phyloP scores from a whole-genome alignment of 441 rosid genomes.

The Mallotus repandus region DNA sequence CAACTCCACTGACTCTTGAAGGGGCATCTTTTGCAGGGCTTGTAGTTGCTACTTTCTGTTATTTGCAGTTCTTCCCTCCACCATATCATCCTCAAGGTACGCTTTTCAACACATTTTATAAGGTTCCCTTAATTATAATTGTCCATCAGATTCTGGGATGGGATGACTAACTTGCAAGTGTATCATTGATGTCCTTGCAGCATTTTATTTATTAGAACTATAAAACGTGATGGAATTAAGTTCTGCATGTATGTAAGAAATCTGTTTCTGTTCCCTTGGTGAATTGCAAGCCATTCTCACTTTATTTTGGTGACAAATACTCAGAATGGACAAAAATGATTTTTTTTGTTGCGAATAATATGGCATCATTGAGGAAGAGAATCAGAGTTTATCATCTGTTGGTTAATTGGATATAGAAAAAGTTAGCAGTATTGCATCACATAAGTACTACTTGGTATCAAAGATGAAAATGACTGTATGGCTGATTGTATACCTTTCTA shows the following conservation, averaged over 20 bases:
- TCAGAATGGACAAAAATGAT: too few species aligned
- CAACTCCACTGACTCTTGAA: slow-evolving; percentile 2
- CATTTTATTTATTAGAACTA: neutral
- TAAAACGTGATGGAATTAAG: neutral
- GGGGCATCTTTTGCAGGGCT: slow-evolving; percentile 46
- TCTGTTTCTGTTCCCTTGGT: neutral
- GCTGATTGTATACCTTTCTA: too few species aligned
- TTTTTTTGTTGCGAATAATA: too few species aligned
- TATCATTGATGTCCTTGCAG: neutral
- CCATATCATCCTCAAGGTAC: slow-evolving; percentile 66
- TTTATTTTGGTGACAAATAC: neutral
- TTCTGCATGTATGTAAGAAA: neutral
- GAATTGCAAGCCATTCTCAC: neutral
- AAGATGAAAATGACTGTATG: too few species aligned
- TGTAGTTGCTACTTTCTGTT: slow-evolving; percentile 55
- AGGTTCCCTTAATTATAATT: neutral
- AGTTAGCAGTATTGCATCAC: too few species aligned
- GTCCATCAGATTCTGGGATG: neutral
- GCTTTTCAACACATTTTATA: slow-evolving; percentile 3
- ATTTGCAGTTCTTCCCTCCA: slow-evolving; percentile 82
- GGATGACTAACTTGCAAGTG: neutral
- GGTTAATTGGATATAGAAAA: too few species aligned
- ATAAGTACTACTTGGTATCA: too few species aligned
- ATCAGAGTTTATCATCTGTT: too few species aligned
- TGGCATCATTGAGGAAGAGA: too few species aligned